Conservation (phyloP, 306 rosid species). For the Trifolium dubium region DNA sequence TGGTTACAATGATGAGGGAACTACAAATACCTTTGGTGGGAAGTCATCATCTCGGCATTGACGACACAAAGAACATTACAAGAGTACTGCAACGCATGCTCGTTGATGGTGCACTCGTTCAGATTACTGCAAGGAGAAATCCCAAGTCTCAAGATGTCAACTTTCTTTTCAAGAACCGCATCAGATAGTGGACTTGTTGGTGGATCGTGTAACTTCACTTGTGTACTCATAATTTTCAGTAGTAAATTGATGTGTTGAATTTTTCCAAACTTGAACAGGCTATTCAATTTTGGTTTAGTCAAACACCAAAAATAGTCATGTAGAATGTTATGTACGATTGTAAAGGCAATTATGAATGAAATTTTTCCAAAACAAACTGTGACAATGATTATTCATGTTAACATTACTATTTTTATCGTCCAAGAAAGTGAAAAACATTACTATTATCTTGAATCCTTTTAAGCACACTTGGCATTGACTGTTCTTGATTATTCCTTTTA, state of each 20-base stretch:
- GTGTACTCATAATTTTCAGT: neutral
- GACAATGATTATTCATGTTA: neutral
- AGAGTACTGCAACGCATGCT: slow-evolving; percentile 84
- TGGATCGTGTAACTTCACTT: neutral
- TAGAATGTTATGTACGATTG: neutral
- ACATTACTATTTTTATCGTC: neutral
- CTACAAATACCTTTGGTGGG: slow-evolving; percentile 72
- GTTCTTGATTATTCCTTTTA: too few relatives aligned
- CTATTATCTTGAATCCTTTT: neutral
- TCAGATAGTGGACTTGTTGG: slow-evolving; percentile 49
- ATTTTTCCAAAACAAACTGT: neutral
- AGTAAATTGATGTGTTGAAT: neutral
- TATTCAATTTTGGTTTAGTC: slow-evolving; percentile 6
- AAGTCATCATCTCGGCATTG: slow-evolving; percentile 98
- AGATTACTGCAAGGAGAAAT: slow-evolving; percentile 75
- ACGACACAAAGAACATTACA: slow-evolving; percentile 85
- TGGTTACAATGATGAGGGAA: slow-evolving; percentile 88
- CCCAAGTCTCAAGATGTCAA: slow-evolving; percentile 59
- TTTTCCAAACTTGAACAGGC: neutral
- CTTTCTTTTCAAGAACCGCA: slow-evolving; percentile 77
- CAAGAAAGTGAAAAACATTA: too few relatives aligned
- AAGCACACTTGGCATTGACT: slow-evolving; percentile 29
- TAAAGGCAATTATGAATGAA: neutral
- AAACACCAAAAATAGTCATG: neutral
- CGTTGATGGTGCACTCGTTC: slow-evolving; percentile 72